phyloP scores from a whole-genome alignment of 1,139 yeast genomes.

The Candida sp. region DNA sequence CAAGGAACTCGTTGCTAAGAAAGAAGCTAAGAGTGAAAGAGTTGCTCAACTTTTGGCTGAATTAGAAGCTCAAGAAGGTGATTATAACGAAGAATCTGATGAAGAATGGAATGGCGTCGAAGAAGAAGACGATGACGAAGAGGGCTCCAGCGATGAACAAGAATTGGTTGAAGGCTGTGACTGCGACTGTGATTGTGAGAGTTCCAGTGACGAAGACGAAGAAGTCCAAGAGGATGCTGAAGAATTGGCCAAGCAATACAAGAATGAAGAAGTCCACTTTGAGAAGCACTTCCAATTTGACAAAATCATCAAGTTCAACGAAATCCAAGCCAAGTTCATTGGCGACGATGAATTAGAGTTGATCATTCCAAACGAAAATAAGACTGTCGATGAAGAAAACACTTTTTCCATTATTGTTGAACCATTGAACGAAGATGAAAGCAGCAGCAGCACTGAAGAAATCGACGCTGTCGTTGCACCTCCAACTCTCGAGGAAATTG shows the following conservation, averaged over 20 bases:
- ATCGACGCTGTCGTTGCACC: constrained; percentile 17
- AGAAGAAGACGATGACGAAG: constrained; percentile 15
- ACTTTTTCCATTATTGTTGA: constrained; percentile 29
- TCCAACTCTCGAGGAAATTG: constrained; percentile 13
- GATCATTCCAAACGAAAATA: constrained; percentile 43
- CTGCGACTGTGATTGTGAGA: constrained; percentile 15
- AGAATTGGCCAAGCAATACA: constrained; percentile 41
- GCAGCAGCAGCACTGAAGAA: constrained; percentile 24
- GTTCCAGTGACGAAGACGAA: constrained; percentile 27
- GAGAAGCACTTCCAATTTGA: constrained; percentile 52
- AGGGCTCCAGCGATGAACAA: constrained; percentile 14
- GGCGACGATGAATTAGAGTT: constrained; percentile 48
- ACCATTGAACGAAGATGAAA: constrained; percentile 19
- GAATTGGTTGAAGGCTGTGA: constrained; percentile 10
- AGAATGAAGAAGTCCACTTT: constrained; percentile 45
- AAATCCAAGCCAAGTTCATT: constrained; percentile 43
- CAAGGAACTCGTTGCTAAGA: constrained; percentile 9
- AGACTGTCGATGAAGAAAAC: constrained; percentile 27
- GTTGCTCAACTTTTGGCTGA: constrained; percentile 38
- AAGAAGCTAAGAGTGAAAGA: constrained; percentile 25
- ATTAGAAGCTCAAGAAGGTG: constrained; percentile 45
- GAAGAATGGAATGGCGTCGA: constrained; percentile 24
- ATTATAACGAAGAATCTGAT: constrained; percentile 48
- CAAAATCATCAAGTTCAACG: constrained; percentile 40
- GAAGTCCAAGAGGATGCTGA: constrained; percentile 49